Evolutionary conservation across 2,329 filamentous ascomycete species (phyloP), one percentile per base, ranked within the genome.

Genomic region (Corynespora cassiicola): DNA sequence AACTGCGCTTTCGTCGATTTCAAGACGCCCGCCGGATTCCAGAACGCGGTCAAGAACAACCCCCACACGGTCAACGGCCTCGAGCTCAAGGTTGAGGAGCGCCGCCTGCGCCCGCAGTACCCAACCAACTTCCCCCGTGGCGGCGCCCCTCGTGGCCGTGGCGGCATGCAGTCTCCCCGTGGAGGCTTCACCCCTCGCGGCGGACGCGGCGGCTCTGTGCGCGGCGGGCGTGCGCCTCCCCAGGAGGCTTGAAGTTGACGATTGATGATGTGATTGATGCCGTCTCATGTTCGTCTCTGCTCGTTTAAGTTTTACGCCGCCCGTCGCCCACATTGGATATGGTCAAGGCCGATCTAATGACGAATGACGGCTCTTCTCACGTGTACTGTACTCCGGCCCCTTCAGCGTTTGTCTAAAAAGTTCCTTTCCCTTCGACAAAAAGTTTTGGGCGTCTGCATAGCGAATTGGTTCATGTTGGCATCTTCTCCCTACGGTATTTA

Each of bases 1-100:
- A 96, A 94, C 79, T 96, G 90, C 63, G 94, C 94, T 17, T 97
- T 97, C 65, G 89, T 96, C 44, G 94, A 99, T 69, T 99, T 94
- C 71, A 87, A 85, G 63, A 87, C 86, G 30, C 66, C 82, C 15
- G 84, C 90, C 38, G 90, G 84, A 30, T 96, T 95, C 73, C 81
- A 89, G 68, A 86, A 88, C 47, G 94, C 94, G 27, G 79, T 89
- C 23, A 81, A 81, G 45, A 87, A 86, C 55, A 97, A 95, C 74
- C 92, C 92, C 22, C 90, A 95, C 73, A 80, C 81, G 28, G 82
- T 99, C 49, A 88, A 87, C 57, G 87, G 84, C 54, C 87, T 96
- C 70, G 85, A 82, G 60, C 86, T 99, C 57, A 78, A 82, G 47
- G 87, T 99, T 39, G 94, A 97, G 74, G 88, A 92, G 66, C 90